Base-by-base conservation (phyloP, 768 basidiomycete genomes). In the Exidia glandulosa region DNA sequence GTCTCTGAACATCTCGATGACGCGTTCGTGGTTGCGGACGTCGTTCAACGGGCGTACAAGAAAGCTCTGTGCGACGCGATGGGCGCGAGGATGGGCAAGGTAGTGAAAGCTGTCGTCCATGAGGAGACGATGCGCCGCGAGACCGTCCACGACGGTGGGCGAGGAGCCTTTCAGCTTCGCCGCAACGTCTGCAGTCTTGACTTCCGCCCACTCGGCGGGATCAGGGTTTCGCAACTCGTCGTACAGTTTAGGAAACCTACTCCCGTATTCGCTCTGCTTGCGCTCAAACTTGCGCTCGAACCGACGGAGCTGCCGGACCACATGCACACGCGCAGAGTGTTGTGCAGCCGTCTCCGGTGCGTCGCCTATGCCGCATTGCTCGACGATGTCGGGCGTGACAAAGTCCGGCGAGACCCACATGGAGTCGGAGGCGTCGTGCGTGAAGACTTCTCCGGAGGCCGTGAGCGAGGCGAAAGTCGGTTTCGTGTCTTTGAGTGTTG, bases 91-190 rank as follows among this genome's bases (percentile, higher is more conserved):
- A 25, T 79, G 71, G 3, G 83, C 79, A 19, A 84, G 68, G 64
- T 85, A 94, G 34, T 80, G 72, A 9, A 74, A 50, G 2, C 80
- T 66, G 23, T 78, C 67, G 6, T 73, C 69, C 79, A 90, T 82
- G 63, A 94, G 73, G 63, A 79, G 79, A 61, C 81, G 81, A 71
- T 94, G 89, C 0, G 83, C 66, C 14, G 77, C 79, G 32, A 81
- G 64, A n/a, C n/a, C n/a, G n/a, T n/a, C n/a, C n/a, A n/a, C n/a
- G n/a, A n/a, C n/a, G n/a, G n/a, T n/a, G n/a, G n/a, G n/a, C n/a
- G n/a, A n/a, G n/a, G n/a, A n/a, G n/a, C n/a, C n/a, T n/a, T n/a
- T n/a, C n/a, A n/a, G n/a, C n/a, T n/a, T n/a, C n/a, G n/a, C n/a
- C n/a, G n/a, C n/a, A n/a, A n/a, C n/a, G n/a, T n/a, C 75, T 2